These are phyloP conservation scores for Hericium erinaceus DNA, from an alignment of 768 basidiomycete genomes.

Conservation along the genomic window DNA sequence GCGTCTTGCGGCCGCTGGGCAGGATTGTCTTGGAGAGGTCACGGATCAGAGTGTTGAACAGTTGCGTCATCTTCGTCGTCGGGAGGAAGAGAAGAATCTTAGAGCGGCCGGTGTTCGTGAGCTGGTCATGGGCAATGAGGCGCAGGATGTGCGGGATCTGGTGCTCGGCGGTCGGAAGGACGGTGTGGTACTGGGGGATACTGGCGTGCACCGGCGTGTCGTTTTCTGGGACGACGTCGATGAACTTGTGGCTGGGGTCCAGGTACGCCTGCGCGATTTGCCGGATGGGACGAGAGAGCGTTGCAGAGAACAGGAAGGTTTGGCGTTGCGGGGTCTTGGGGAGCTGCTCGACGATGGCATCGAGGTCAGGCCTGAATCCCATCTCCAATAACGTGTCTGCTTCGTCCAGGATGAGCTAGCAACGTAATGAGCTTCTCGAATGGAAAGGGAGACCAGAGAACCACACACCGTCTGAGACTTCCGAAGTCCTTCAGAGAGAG, in stretches of 20 bases:
- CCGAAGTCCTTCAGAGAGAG: constrained; percentile 42
- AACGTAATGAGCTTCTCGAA: constrained; percentile 3
- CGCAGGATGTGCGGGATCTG: constrained; percentile 75
- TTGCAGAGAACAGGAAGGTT: constrained; percentile 89
- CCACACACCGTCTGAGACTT: constrained; percentile 49
- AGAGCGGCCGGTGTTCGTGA: constrained; percentile 51
- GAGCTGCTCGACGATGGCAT: constrained; percentile 57
- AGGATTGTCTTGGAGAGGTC: constrained; percentile 35
- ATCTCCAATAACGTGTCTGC: constrained; percentile 87
- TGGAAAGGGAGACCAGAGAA: background rate
- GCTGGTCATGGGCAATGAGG: constrained; percentile 82
- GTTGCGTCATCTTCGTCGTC: constrained; percentile 77
- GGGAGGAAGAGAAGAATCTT: constrained; percentile 80
- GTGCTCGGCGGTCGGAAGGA: constrained; percentile 52
- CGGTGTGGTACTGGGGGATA: constrained; percentile 76
- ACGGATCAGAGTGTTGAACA: constrained; percentile 57
- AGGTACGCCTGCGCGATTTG: constrained; percentile 59
- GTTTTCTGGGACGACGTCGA: constrained; percentile 61
- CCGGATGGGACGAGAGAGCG: constrained; percentile 63
- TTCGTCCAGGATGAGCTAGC: constrained; percentile 82
- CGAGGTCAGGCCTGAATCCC: constrained; percentile 86
- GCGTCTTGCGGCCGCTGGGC: constrained; percentile 42
- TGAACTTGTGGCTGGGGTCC: constrained; percentile 51
- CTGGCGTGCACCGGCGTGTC: constrained; percentile 60
- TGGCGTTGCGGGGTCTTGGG: constrained; percentile 61